Percentiles rank a stretch among this genome's conserved stretches.
These are phyloP conservation scores for Baudoinia panamericana DNA, from an alignment of 495 filamentous ascomycete genomes.

Conservation along the genomic window DNA sequence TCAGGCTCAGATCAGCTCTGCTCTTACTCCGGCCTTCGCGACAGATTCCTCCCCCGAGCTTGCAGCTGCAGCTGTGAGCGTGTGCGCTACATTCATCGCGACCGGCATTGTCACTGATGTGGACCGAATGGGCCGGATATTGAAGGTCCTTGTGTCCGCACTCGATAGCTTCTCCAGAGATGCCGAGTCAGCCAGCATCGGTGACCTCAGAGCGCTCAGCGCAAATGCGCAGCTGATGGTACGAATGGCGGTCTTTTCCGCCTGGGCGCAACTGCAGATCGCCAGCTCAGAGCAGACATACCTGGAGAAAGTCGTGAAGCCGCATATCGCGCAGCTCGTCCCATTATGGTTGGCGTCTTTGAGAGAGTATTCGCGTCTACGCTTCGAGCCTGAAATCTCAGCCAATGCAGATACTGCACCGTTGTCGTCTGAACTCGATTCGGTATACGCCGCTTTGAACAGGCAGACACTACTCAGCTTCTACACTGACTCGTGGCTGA, in stretches of 20 bases:
- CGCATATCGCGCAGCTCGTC: conserved; percentile 75
- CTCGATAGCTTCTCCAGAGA: conserved; percentile 81
- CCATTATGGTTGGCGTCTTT: conserved; percentile 89
- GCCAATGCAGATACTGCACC: conserved; percentile 62
- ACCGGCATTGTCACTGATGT: conserved; percentile 96
- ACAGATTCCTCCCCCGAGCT: conserved; percentile 91
- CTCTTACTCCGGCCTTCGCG: conserved; percentile 90
- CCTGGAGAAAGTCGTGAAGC: conserved; percentile 74
- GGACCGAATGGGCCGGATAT: conserved; percentile 92
- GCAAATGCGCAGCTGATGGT: conserved; percentile 98
- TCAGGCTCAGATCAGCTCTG: conserved; percentile 94
- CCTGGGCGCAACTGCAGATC: conserved; percentile 97
- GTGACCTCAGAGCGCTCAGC: conserved; percentile 83
- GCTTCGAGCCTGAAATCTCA: conserved; percentile 95
- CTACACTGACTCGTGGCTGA: conserved; percentile 96
- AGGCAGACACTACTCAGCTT: conserved; percentile 86
- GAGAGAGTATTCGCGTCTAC: conserved; percentile 80
- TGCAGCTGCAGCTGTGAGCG: conserved; percentile 87
- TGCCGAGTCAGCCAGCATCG: conserved; percentile 73
- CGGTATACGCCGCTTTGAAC: conserved; percentile 86
- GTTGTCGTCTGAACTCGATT: conserved; percentile 60
- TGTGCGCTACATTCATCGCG: conserved; percentile 93
- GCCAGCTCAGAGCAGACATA: conserved; percentile 89
- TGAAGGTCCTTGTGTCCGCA: conserved; percentile 82
- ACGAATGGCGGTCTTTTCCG: conserved; percentile 90